Evolutionary conservation across 345 rosid genomes (phyloP).

Genomic region (Hibiscus mutabilis): DNA sequence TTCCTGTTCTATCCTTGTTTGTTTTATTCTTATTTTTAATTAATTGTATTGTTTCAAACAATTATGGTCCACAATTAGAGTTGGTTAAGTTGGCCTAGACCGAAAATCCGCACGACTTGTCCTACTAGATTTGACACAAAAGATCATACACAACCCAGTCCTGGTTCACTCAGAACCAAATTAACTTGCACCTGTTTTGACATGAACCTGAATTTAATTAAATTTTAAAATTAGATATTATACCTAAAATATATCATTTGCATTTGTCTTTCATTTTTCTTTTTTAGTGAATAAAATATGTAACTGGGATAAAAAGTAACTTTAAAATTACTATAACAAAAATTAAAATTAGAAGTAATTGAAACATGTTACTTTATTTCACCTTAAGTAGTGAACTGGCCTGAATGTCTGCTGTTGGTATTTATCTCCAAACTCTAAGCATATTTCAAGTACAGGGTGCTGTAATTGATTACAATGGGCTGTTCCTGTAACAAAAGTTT

Average conservation of each 20-base stretch:
- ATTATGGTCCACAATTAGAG: background rate
- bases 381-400: background rate
- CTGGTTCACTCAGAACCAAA: background rate
- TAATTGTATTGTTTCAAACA: background rate
- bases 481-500: background rate
- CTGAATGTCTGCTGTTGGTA: background rate
- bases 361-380: background rate
- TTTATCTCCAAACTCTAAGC: background rate
- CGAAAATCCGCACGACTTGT: background rate
- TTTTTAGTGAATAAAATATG: background rate
- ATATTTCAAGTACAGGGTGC: background rate
- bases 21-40: background rate
- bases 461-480: background rate
- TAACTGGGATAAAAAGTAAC: background rate
- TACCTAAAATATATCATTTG: background rate
- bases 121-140: background rate
- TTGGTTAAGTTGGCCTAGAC: background rate
- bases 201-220: background rate
- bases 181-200: background rate
- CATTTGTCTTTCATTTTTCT: background rate
- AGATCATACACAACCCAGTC: background rate
- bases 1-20: background rate
- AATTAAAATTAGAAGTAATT: background rate
- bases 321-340: background rate
- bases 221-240: background rate